phyloP scores from a whole-genome alignment of 2,329 filamentous ascomycete genomes.

The Dactylellina sp. region DNA sequence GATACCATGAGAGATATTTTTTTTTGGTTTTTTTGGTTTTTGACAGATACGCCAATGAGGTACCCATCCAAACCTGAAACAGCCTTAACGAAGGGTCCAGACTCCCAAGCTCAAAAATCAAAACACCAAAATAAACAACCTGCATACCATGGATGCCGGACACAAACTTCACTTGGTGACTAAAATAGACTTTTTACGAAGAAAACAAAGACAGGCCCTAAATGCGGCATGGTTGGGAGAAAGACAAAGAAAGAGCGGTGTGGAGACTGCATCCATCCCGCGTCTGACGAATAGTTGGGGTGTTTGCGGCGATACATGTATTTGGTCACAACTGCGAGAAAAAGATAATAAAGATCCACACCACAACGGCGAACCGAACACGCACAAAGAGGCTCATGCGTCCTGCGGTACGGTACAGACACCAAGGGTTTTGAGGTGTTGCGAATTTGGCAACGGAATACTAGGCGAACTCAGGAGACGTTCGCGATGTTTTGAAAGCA shows the following conservation, averaged over 20 bases:
- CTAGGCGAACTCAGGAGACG: constrained; percentile 23
- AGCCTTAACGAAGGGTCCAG: constrained; percentile 11
- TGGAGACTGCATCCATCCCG: constrained; percentile 10
- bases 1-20: too few relatives aligned
- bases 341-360: background rate
- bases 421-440: constrained; percentile 6
- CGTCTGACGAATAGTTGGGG: constrained; percentile 10
- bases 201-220: constrained; percentile 7
- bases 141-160: background rate
- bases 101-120: background rate
- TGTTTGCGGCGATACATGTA: constrained; percentile 53
- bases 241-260: background rate
- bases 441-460: constrained; percentile 12
- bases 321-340: constrained; percentile 44
- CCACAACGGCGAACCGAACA: constrained; percentile 3
- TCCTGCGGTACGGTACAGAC: constrained; percentile 2
- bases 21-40: background rate
- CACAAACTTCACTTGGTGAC: constrained; percentile 2
- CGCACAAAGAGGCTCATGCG: background rate
- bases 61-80: constrained; percentile 14
- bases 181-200: constrained; percentile 26
- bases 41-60: constrained; percentile 7
- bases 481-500: constrained; percentile 2
- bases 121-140: constrained; percentile 9
- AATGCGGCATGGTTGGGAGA: constrained; percentile 23